These are phyloP conservation scores for Pistacia atlantica DNA, from an alignment of 345 rosid species.

Conservation along the genomic window DNA sequence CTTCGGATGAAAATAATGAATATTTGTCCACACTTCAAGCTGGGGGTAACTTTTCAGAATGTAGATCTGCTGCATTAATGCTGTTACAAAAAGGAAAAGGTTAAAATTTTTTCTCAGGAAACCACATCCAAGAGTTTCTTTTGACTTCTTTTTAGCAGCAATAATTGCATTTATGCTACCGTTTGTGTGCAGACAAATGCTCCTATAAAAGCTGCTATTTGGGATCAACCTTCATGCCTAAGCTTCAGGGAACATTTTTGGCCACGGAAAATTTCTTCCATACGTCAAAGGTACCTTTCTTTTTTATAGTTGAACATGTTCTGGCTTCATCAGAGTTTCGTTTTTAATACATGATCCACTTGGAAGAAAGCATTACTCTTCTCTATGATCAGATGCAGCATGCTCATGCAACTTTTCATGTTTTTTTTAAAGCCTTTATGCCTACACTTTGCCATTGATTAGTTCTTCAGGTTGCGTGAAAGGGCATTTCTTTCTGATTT, in stretches of 20 bases:
- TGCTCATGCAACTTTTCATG: slow-evolving; percentile 11
- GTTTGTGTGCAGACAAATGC: slow-evolving; percentile 64
- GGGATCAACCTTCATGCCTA: slow-evolving; percentile 82
- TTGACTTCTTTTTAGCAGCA: slow-evolving; percentile 4
- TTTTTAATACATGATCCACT: slow-evolving; percentile 1
- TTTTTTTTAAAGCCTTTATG: slow-evolving; percentile 6
- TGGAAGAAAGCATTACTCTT: slow-evolving; percentile 9
- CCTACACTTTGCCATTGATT: slow-evolving; percentile 17
- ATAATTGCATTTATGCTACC: slow-evolving; percentile 1
- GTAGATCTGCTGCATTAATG: slow-evolving; percentile 69
- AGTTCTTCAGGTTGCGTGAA: slow-evolving; percentile 76
- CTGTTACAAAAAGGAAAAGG: slow-evolving; percentile 84
- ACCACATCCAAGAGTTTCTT: neutral
- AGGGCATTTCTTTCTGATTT: slow-evolving; percentile 64
- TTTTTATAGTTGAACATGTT: neutral
- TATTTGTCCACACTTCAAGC: slow-evolving; percentile 48
- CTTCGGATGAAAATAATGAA: slow-evolving; percentile 35
- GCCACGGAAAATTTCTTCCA: slow-evolving; percentile 88
- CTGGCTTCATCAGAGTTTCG: neutral
- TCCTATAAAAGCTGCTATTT: slow-evolving; percentile 55
- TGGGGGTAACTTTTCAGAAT: slow-evolving; percentile 83
- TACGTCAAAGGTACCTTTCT: slow-evolving; percentile 68
- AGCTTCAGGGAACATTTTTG: slow-evolving; percentile 76
- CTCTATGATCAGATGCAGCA: neutral
- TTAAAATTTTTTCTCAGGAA: slow-evolving; percentile 21